Percentiles rank a stretch among this genome's conserved stretches.
Conservation (phyloP, 306 rosid genomes). For the Quercus ilex region DNA sequence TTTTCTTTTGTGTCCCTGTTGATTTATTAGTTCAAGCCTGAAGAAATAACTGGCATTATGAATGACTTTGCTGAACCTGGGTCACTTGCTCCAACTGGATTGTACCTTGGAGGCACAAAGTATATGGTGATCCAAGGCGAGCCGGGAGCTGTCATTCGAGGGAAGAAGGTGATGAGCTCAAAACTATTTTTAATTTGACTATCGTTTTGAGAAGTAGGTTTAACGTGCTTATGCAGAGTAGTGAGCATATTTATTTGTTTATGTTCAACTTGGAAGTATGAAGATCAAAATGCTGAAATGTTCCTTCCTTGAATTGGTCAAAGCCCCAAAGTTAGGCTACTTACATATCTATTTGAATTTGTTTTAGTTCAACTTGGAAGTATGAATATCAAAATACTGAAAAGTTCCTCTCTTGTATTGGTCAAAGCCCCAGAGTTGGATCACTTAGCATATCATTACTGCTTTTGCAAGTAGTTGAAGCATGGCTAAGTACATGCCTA, state of each 20-base stretch:
- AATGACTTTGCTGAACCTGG: constrained; percentile 78
- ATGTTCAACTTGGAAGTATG: background rate
- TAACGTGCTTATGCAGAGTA: background rate
- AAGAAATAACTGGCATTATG: constrained; percentile 57
- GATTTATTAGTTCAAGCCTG: constrained; percentile 58
- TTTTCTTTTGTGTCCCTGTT: constrained; percentile 2
- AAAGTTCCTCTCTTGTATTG: background rate
- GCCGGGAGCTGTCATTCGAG: constrained; percentile 73
- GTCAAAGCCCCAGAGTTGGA: background rate
- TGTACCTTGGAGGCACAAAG: constrained; percentile 72
- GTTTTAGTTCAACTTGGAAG: background rate
- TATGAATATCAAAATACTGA: background rate
- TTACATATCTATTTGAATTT: background rate
- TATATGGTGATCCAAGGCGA: constrained; percentile 96
- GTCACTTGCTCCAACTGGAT: constrained; percentile 79
- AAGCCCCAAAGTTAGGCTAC: background rate
- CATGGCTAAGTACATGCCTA: background rate
- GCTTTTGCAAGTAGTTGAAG: background rate
- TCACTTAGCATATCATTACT: background rate
- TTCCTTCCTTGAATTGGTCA: background rate
- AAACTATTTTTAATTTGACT: background rate
- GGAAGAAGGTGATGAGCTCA: constrained; percentile 63
- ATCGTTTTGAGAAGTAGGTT: background rate
- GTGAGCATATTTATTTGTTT: background rate
- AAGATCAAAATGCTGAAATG: background rate